Evolutionary conservation across 441 rosid genomes (phyloP).

Genomic region (Brassica balearica): DNA sequence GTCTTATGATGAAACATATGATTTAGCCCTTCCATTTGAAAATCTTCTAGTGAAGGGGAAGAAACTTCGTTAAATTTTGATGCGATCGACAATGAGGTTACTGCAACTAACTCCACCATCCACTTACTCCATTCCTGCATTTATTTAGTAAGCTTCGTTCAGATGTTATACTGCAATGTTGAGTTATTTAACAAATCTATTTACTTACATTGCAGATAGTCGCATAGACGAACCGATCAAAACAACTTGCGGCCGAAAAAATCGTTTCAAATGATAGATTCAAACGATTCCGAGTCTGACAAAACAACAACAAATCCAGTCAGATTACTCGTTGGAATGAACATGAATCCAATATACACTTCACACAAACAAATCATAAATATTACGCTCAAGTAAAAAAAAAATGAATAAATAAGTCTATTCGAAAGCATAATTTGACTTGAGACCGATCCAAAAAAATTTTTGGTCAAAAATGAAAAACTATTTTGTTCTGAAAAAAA

Average conservation of each 20-base stretch:
- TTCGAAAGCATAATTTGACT: background rate
- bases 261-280: slow-evolving; percentile 60
- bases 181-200: background rate
- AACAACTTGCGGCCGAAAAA: slow-evolving; percentile 69
- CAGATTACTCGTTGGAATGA: background rate
- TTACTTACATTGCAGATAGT: slow-evolving; percentile 58
- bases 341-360: background rate
- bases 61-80: slow-evolving; percentile 65
- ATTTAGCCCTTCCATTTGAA: slow-evolving; percentile 69
- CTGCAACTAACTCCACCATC: slow-evolving; percentile 68
- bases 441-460: background rate
- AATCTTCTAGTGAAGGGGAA: slow-evolving; percentile 54
- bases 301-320: background rate
- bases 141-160: background rate
- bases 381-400: background rate
- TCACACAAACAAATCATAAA: background rate
- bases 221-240: slow-evolving; percentile 73
- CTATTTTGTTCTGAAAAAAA: background rate
- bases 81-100: slow-evolving; percentile 75
- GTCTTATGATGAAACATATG: slow-evolving; percentile 60
- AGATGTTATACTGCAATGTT: background rate
- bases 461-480: background rate
- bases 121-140: slow-evolving; percentile 67
- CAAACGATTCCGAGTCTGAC: slow-evolving; percentile 61
- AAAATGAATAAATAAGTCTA: background rate